Percentiles rank a stretch among this genome's conserved stretches.
phyloP scores from a whole-genome alignment of 192 early-diverging fungal species.

The Coemansia sp. region DNA sequence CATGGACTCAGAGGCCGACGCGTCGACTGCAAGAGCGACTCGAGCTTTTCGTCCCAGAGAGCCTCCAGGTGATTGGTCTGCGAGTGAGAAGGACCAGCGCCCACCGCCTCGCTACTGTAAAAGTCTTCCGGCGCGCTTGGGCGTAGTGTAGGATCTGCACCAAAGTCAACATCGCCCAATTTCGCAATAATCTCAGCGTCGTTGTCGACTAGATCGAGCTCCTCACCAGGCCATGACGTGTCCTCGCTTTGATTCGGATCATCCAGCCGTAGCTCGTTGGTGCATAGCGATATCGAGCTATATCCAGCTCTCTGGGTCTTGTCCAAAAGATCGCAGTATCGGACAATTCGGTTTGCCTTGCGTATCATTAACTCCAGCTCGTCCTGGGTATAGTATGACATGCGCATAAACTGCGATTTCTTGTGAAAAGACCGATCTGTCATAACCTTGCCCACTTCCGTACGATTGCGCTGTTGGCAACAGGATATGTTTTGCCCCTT shows the following conservation, averaged over 20 bases:
- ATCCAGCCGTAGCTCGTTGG: slow-evolving; percentile 24
- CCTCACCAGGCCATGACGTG: slow-evolving; percentile 21
- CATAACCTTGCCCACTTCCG: slow-evolving; percentile 11
- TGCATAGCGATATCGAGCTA: slow-evolving; percentile 46
- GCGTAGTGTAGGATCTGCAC: slow-evolving; percentile 14
- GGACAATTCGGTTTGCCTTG: slow-evolving; percentile 39
- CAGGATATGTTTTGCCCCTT: slow-evolving; percentile 15
- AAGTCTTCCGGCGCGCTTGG: not conserved
- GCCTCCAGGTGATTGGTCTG: slow-evolving; percentile 29
- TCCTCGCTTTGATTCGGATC: slow-evolving; percentile 18
- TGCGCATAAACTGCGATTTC: slow-evolving; percentile 37
- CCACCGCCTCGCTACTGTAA: not conserved
- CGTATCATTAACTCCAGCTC: slow-evolving; percentile 47
- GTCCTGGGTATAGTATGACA: slow-evolving; percentile 32
- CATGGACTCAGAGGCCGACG: slow-evolving; percentile 6
- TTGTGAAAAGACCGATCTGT: slow-evolving; percentile 26
- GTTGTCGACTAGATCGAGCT: slow-evolving; percentile 32
- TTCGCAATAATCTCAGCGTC: slow-evolving; percentile 36
- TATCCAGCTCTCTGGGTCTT: slow-evolving; percentile 31
- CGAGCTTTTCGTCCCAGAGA: slow-evolving; percentile 26
- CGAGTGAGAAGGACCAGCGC: slow-evolving; percentile 24
- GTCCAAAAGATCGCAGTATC: slow-evolving; percentile 39
- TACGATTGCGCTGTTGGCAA: slow-evolving; percentile 22
- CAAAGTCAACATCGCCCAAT: slow-evolving; percentile 36
- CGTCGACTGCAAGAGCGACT: not conserved